Base-by-base conservation (phyloP, 208 protist species). In the Crithidia acanthocephali region DNA sequence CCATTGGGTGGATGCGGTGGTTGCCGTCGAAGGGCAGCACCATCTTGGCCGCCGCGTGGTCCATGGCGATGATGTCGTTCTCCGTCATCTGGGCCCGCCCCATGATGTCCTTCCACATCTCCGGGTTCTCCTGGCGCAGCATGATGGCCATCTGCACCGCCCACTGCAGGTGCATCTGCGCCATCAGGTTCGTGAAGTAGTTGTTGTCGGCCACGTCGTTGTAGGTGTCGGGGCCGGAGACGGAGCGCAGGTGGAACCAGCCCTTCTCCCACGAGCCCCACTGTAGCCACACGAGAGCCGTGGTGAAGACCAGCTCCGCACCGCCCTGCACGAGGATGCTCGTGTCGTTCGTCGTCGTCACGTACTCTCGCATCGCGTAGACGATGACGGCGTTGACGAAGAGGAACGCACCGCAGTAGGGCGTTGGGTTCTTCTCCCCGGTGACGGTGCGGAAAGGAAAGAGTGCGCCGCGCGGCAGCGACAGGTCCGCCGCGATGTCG, bases 141-240 rank as follows among this genome's bases (percentile, higher is more conserved):
- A 71, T 74, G 10, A 58, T 64, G 11, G 85, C 89, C 28, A 95
- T 32, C 72, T 93, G 72, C 30, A 94, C 80, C 6, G 87, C 88
- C 85, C 88, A 97, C 57, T 87, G 76, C 81, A 97, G 67, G 60
- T 95, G 91, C 53, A 88, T 74, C 77, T 93, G 83, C 18, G 88
- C 94, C 86, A 97, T 92, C 30, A 96, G 28, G 71, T 97, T 97
- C 40, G 94, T 97, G 75, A 96, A 97, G 65, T 93, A 90, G 79
- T 95, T 94, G 83, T 97, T 90, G 82, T 96, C 83, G n/a, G 86
- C 81, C 11, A 95, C 60, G 47, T 85, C 88, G 59, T 81, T 94
- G 82, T 96, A 96, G 57, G 87, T 83, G 69, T 97, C 94, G 32
- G 90, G 88, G 9, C 94, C 90, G 0, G 88, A 86, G 20, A 97